These are phyloP conservation scores for Eleusine coracana DNA, from an alignment of 176 grass and related monocot species.

Conservation along the genomic window DNA sequence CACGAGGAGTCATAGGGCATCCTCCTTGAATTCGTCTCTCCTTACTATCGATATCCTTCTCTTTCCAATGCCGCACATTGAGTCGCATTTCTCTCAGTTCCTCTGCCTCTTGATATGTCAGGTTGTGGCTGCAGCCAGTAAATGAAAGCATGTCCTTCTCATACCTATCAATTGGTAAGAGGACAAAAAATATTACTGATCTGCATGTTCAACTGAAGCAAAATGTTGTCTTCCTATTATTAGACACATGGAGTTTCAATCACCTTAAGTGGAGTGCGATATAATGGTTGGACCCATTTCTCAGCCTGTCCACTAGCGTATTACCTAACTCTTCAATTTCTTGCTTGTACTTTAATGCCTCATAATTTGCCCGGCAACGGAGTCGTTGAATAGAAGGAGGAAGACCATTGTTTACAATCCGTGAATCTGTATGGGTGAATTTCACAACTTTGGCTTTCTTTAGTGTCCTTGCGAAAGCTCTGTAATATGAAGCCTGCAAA, in stretches of 20 bases:
- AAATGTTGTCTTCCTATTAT: constrained; percentile 26
- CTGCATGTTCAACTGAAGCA: neutral
- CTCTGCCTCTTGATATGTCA: constrained; percentile 64
- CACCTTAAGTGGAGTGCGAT: constrained; percentile 99
- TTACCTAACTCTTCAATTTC: constrained; percentile 78
- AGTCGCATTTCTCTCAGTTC: constrained; percentile 82
- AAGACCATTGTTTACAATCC: constrained; percentile 87
- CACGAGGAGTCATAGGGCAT: constrained; percentile 95
- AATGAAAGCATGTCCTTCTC: constrained; percentile 99
- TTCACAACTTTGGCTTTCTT: constrained; percentile 82
- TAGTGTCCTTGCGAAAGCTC: constrained; percentile 56
- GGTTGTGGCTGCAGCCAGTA: constrained; percentile 91
- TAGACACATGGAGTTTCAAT: constrained; percentile 24
- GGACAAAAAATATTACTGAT: constrained; percentile 32
- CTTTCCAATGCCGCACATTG: constrained; percentile 87
- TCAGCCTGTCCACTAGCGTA: constrained; percentile 74
- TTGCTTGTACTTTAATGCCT: constrained; percentile 67
- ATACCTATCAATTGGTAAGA: constrained; percentile 60
- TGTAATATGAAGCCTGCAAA: constrained; percentile 92
- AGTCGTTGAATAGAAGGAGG: constrained; percentile 80
- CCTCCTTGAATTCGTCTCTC: constrained; percentile 83
- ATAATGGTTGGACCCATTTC: constrained; percentile 79
- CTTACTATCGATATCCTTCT: constrained; percentile 86
- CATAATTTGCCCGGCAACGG: constrained; percentile 87
- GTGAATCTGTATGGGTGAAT: constrained; percentile 86